Evolutionary conservation across 2,329 filamentous ascomycete species (phyloP).

Genomic region (Diaporthe australafricana): DNA sequence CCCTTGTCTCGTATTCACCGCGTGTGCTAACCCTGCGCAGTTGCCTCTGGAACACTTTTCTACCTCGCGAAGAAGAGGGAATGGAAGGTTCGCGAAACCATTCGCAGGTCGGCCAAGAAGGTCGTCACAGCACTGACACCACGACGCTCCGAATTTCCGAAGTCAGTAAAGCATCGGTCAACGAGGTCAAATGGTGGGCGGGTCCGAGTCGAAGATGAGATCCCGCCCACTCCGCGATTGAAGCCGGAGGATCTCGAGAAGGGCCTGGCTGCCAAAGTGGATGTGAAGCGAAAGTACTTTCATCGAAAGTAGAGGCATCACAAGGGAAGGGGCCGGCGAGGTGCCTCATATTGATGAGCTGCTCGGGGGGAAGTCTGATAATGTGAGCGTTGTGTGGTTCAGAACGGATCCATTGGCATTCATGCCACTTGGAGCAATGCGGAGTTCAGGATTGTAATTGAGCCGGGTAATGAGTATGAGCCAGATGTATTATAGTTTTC

Average conservation of each 20-base stretch:
- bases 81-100: conserved; percentile 80
- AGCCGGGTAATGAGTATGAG: conserved; percentile 4
- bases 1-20: conserved; percentile 18
- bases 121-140: conserved; percentile 73
- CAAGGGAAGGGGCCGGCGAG: not conserved
- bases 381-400: not conserved
- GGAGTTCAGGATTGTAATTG: conserved; percentile 10
- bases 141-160: conserved; percentile 69
- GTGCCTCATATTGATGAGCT: not conserved
- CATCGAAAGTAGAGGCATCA: conserved; percentile 45
- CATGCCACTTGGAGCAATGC: not conserved
- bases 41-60: conserved; percentile 75
- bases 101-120: conserved; percentile 75
- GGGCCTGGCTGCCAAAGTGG: conserved; percentile 53
- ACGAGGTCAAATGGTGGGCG: conserved; percentile 51
- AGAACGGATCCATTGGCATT: not conserved
- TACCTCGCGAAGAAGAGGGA: conserved; percentile 86
- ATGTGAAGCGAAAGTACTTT: conserved; percentile 51
- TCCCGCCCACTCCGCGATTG: conserved; percentile 69
- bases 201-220: conserved; percentile 61
- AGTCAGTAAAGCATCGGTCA: conserved; percentile 61
- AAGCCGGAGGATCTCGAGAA: conserved; percentile 70
- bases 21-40: conserved; percentile 52
- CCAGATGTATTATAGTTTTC: conserved; percentile 64
- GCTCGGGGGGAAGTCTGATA: not conserved